These are phyloP conservation scores for Heterococcus sp. DNA, from an alignment of 108 stramenopile species.

Conservation along the genomic window DNA sequence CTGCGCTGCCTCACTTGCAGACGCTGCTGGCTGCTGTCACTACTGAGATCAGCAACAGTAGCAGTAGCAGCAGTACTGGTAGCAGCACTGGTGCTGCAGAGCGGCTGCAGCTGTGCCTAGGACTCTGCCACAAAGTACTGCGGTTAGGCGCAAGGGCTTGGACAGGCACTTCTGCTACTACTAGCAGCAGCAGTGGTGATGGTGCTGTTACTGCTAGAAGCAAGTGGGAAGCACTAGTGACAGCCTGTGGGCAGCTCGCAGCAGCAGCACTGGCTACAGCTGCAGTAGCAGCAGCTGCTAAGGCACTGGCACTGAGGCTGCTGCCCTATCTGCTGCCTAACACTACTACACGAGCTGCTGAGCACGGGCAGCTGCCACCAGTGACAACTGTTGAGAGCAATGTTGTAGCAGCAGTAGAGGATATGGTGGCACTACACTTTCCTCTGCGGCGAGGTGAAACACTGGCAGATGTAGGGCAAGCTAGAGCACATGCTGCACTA, in stretches of 20 bases:
- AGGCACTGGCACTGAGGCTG: slow-evolving; percentile 29
- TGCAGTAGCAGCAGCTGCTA: background rate
- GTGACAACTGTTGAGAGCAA: background rate
- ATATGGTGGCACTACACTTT: slow-evolving; percentile 34
- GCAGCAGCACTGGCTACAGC: slow-evolving; percentile 3
- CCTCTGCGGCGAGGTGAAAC: background rate
- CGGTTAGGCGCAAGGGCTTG: slow-evolving; percentile 6
- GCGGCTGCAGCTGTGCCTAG: slow-evolving; percentile 13
- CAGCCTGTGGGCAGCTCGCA: slow-evolving; percentile 8
- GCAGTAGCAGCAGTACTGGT: background rate
- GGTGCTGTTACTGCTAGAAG: background rate
- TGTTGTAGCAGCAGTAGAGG: slow-evolving; percentile 10
- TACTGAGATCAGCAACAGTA: background rate
- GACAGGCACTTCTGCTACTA: background rate
- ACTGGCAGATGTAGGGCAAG: background rate
- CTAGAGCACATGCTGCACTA: background rate
- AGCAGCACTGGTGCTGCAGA: background rate
- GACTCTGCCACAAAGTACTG: slow-evolving; percentile 15
- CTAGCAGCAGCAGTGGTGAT: background rate
- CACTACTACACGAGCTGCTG: background rate
- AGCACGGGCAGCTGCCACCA: slow-evolving; percentile 9
- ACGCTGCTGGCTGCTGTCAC: background rate
- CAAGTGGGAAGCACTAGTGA: slow-evolving; percentile 3
- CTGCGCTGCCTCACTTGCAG: slow-evolving; percentile 9
- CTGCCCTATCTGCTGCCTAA: slow-evolving; percentile 29